Conservation (phyloP, 1,284 basidiomycete genomes). For the Mycosarcoma maydis region DNA sequence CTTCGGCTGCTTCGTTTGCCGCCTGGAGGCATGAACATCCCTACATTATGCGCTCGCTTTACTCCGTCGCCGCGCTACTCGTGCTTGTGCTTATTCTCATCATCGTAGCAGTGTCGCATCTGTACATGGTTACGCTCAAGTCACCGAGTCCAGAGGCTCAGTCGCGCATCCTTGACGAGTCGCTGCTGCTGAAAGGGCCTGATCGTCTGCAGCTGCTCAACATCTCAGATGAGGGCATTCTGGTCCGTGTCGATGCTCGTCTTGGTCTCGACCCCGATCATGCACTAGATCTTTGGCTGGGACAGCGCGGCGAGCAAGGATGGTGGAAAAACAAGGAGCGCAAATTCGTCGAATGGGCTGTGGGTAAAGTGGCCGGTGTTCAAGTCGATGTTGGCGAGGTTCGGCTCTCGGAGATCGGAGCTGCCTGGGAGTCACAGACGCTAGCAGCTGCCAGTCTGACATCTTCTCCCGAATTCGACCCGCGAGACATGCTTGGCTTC, state of each 20-base stretch:
- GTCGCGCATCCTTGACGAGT: constrained; percentile 51
- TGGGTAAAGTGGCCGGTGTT: constrained; percentile 56
- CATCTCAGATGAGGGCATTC: constrained; percentile 53
- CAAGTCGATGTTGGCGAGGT: constrained; percentile 56
- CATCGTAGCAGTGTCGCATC: constrained; percentile 40
- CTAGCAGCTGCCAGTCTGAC: constrained; percentile 13
- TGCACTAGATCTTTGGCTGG: constrained; percentile 60
- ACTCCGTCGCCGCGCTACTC: constrained; percentile 36
- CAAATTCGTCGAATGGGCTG: constrained; percentile 57
- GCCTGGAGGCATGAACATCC: constrained; percentile 44
- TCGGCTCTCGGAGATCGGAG: constrained; percentile 43
- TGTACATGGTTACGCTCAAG: constrained; percentile 47
- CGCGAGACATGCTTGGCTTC: constrained; percentile 55
- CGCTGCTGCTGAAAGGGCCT: constrained; percentile 55
- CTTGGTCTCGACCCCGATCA: constrained; percentile 57
- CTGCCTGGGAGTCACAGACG: constrained; percentile 22
- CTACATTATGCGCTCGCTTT: constrained; percentile 30
- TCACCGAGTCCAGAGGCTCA: constrained; percentile 46
- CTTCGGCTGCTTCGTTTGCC: constrained; percentile 30
- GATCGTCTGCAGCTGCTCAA: constrained; percentile 56
- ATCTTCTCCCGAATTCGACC: constrained; percentile 9
- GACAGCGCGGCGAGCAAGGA: constrained; percentile 34
- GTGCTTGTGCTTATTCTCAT: constrained; percentile 43
- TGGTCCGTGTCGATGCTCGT: constrained; percentile 55
- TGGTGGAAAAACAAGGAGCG: constrained; percentile 57